Evolutionary conservation across 768 basidiomycete genomes (phyloP), one percentile per base, ranked within the genome.

Genomic region (Leccinum sublutescens): DNA sequence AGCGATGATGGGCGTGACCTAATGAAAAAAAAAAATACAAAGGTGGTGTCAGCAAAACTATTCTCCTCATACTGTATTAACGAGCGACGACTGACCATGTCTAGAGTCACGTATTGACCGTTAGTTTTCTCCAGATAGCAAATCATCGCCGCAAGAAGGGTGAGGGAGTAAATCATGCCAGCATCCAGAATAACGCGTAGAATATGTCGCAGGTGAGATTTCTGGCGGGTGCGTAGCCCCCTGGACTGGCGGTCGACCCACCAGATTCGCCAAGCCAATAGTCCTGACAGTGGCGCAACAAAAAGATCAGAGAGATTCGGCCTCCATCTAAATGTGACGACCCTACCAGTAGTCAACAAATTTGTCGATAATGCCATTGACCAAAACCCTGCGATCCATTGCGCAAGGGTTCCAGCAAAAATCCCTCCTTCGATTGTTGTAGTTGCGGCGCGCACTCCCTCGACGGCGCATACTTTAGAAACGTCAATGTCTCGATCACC

Each of bases 1-100:
- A 8, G 72, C 74, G 57, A 78, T 78, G 54, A 78, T 74, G 27
- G 75, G 77, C 11, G 70, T 71, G 49, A 74, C 62, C 76, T 77
- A 23, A 23, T 43, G 17, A 2, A 43, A 31, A 10, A 31, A 10
- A 40, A 17, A 17, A n/a, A 15, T 40, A 14, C 5, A 7, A 48
- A 25, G 10, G 19, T 10, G 12, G 19, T 7, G 12, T 58, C 50
- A 62, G 56, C 29, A 25, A 4, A 27, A 50, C 14, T 2, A 48
- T 55, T 21, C n/a, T 49, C 14, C 29, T 52, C 12, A 38, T 19
- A 5, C n/a, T 45, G 43, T 45, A 5, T 45, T 9, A 5, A n/a
- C 9, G 12, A 48, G 17, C 23, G 1, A 23, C 10, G 50, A 55
- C 68, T 67, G 11, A 77, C 77, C 66, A 74, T 71, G 61, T 75